Evolutionary conservation across 1,284 basidiomycete species (phyloP).

Genomic region (Leccinum subrobustum): DNA sequence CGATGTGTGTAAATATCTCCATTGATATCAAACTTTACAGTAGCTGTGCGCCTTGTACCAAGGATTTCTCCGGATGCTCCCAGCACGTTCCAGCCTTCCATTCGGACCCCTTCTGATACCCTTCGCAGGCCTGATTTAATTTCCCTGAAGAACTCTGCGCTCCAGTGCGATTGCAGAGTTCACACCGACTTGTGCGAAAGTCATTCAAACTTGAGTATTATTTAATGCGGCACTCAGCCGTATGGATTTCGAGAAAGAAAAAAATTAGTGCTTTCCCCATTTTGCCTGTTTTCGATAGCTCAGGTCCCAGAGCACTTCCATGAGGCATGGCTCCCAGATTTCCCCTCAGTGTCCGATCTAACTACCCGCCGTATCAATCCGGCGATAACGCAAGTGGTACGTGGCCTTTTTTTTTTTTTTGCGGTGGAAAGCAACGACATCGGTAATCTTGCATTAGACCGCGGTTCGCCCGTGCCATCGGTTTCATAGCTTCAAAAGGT

Average conservation of each 20-base stretch:
- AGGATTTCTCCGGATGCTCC: background rate
- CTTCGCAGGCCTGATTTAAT: slow-evolving; percentile 14
- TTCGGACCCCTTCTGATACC: slow-evolving; percentile 12
- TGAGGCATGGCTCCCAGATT: slow-evolving; percentile 3
- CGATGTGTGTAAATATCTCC: slow-evolving; percentile 21
- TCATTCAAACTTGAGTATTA: background rate
- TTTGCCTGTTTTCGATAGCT: slow-evolving; percentile 11
- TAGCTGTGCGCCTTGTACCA: slow-evolving; percentile 9
- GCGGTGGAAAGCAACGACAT: background rate
- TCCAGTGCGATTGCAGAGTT: background rate
- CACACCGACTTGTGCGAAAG: slow-evolving; percentile 13
- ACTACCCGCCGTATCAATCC: background rate
- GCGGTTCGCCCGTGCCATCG: background rate
- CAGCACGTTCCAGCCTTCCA: slow-evolving; percentile 14
- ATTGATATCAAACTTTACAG: slow-evolving; percentile 20
- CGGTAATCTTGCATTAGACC: background rate
- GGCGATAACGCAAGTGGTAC: background rate
- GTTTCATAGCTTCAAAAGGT: slow-evolving; percentile 1
- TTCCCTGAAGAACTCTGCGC: slow-evolving; percentile 2
- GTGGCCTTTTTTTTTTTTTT: background rate
- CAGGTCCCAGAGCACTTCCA: slow-evolving; percentile 5
- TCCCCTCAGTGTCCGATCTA: background rate
- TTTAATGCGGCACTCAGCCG: slow-evolving; percentile 4
- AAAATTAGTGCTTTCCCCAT: background rate
- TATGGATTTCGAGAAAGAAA: slow-evolving; percentile 10